phyloP scores from a whole-genome alignment of 345 rosid species.

The Bruguiera parviflora region DNA sequence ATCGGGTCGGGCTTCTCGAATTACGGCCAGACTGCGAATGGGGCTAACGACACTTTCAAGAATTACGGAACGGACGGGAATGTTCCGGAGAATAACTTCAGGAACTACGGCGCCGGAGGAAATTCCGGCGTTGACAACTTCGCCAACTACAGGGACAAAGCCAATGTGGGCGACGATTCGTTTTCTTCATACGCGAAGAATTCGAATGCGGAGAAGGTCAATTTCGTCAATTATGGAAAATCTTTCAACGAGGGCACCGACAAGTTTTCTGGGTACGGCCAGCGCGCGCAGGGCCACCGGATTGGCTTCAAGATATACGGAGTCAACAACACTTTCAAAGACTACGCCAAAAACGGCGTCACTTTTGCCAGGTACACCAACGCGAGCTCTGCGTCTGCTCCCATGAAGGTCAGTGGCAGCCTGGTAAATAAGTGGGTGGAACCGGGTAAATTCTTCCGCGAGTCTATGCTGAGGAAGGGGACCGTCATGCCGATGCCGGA shows the following conservation, averaged over 20 bases:
- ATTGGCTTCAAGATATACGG: conserved; percentile 29
- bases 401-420: conserved; percentile 29
- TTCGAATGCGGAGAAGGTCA: conserved; percentile 15
- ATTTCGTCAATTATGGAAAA: conserved; percentile 28
- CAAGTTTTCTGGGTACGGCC: conserved; percentile 27
- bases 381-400: neutral
- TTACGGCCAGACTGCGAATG: conserved; percentile 62
- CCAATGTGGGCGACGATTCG: conserved; percentile 36
- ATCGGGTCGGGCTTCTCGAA: conserved; percentile 59
- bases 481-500: conserved; percentile 78
- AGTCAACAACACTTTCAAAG: conserved; percentile 28
- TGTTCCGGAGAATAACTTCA: conserved; percentile 60
- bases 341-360: conserved; percentile 24
- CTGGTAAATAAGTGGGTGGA: conserved; percentile 67
- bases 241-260: conserved; percentile 34
- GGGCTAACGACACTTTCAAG: conserved; percentile 56
- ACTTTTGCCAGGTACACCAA: conserved; percentile 16
- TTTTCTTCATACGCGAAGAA: conserved; percentile 31
- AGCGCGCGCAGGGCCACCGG: conserved; percentile 7
- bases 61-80: conserved; percentile 64
- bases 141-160: conserved; percentile 26
- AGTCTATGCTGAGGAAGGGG: conserved; percentile 62
- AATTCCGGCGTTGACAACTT: conserved; percentile 13
- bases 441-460: conserved; percentile 80
- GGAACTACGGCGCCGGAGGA: conserved; percentile 37